Evolutionary conservation across 495 filamentous ascomycete genomes (phyloP), one percentile per base, ranked within the genome.

Genomic region (Venustampulla echinocandica): DNA sequence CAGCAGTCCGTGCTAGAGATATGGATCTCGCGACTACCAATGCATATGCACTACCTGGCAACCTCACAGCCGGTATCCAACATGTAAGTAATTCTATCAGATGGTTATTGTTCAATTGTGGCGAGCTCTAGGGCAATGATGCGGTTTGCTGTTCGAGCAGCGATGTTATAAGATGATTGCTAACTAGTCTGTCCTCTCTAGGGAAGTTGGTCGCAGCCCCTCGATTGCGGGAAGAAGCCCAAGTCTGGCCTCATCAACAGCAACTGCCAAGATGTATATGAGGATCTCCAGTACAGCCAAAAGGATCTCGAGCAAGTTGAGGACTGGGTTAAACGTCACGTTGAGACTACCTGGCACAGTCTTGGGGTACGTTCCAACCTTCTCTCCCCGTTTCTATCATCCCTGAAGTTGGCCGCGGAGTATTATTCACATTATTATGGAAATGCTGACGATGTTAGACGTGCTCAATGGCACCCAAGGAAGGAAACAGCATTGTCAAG

Each of bases 331-430:
- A 79, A 77, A 69, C 71, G 77, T 44, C 79, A 87, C 51, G 81
- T 85, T 43, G 83, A 85, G 66, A 87, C 80, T 17, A 89, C 84
- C 17, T 89, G 86, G 85, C 85, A 90, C 63, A 68, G 67, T 49
- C 59, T 77, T 14, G 73, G 71, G 2, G 68, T 70, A 64, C 62
- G 68, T 58, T 44, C 44, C 39, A 52, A 20, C 22, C 46, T 40
- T 36, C 10, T 10, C 3, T 45, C 24, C 37, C 37, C 18, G 20
- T 22, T 9, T 18, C 7, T 15, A 37, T 37, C 34, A 6, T 17
- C 7, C 9, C 15, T 9, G 15, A 37, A 7, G 7, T 7, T 7
- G 7, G 7, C 27, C 27, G 6, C 13, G 6, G 7, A 13, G 27
- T 30, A 30, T 30, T 30, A 30, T n/a, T n/a, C n/a, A n/a, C n/a